phyloP scores from a whole-genome alignment of 805 yeast genomes.

The Vanderwaltozyma tropicalis region DNA sequence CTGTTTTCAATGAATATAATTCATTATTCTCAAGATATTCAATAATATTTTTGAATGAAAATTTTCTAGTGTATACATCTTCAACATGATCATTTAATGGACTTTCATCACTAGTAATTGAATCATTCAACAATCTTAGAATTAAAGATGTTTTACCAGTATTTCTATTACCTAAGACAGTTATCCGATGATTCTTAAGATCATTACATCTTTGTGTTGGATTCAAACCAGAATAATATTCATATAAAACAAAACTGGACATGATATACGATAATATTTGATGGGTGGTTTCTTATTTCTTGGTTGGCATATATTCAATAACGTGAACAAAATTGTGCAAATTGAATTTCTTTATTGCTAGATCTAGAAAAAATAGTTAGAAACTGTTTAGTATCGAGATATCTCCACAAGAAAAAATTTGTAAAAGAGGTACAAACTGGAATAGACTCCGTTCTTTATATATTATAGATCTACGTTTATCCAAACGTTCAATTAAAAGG shows the following conservation, averaged over 20 bases:
- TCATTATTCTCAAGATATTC: neutral
- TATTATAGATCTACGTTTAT: no score
- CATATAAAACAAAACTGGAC: slow-evolving; percentile 4
- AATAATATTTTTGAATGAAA: neutral
- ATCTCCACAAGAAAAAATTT: no score
- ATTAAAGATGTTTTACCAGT: slow-evolving; percentile 22
- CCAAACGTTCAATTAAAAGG: no score
- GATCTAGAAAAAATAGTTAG: no score
- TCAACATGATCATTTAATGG: neutral
- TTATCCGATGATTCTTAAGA: slow-evolving; percentile 11
- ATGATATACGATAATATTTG: no score
- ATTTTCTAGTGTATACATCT: neutral
- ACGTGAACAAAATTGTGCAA: no score
- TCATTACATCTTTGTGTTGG: slow-evolving; percentile 16
- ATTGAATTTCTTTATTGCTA: no score
- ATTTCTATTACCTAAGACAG: slow-evolving; percentile 17
- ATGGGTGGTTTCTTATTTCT: no score
- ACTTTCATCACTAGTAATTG: slow-evolving; percentile 1
- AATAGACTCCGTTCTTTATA: no score
- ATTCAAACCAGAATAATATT: slow-evolving; percentile 2
- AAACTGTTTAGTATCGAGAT: no score
- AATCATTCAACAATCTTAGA: slow-evolving; percentile 13
- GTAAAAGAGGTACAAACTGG: no score
- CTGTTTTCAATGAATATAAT: neutral
- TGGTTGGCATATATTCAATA: no score